Base-by-base conservation (phyloP, 1,139 yeast genomes). In the Meyerozyma smithsonii region DNA sequence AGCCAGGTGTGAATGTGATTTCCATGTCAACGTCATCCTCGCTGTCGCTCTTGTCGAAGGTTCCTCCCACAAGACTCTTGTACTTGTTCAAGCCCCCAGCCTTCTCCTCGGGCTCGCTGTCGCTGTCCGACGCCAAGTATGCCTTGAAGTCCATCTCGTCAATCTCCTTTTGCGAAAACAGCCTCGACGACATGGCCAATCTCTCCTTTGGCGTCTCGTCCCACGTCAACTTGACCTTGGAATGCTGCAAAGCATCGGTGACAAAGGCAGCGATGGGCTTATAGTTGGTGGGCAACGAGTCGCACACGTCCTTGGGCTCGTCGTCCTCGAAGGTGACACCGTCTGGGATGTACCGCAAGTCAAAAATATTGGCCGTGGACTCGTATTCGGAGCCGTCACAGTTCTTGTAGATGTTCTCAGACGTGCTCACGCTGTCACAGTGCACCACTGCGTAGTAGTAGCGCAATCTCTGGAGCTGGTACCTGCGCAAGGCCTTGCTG, bases 71-170 rank as follows among this genome's bases (percentile, higher is more conserved):
- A 35, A 88, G 64, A 32, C 73, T 73, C 52, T 80, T 79, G 58
- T 89, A 84, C 56, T 84, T 87, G 46, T 72, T 76, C 49, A 75
- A 79, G 47, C 69, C 53, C 15, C 62, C 66, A 6, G 62, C 58
- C 28, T 47, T 66, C 8, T 57, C 66, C 12, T 61, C 72, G 24
- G 68, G 82, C 17, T 64, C 79, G 8, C 52, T 66, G 21, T 85
- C 95, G 47, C 85, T 79, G 54, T 86, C 96, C 37, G 95, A 84
- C 0, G 98, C 99, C 43, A 94, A 68, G 54, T 94, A 94, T 2
- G 97, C 97, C 56, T 88, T 82, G 66, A 90, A 84, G 59, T 94
- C 98, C 94, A 90, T 88, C 38, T 90, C 97, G 50, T 92, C 97
- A 38, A 90, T 74, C 56, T 94, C 98, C 58, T 84, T 82, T 56